These are phyloP conservation scores for Stephania cephalantha DNA, from an alignment of 164 flowering plant species.

Conservation along the genomic window DNA sequence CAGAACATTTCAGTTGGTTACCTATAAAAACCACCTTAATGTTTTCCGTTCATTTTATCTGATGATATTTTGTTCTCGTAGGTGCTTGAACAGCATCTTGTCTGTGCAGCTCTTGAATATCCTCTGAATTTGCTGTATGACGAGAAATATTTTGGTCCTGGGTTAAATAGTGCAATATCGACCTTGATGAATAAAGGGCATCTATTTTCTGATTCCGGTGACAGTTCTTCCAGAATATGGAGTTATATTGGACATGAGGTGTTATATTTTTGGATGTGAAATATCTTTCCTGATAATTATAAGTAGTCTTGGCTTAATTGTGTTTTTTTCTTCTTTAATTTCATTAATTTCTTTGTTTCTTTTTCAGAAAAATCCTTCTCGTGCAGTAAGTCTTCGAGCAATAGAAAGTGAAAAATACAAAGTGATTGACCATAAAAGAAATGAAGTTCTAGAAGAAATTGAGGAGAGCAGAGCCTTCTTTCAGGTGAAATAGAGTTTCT, in stretches of 20 bases:
- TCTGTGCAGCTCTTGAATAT: constrained; percentile 81
- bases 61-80: constrained; percentile 20
- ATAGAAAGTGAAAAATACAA: constrained; percentile 65
- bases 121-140: constrained; percentile 69
- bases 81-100: constrained; percentile 85
- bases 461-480: constrained; percentile 98
- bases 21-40: background rate
- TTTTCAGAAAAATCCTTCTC: constrained; percentile 67
- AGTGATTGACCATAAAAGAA: constrained; percentile 46
- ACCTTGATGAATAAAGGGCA: constrained; percentile 50
- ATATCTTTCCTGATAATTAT: background rate
- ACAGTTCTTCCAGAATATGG: constrained; percentile 54
- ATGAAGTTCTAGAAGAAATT: constrained; percentile 80
- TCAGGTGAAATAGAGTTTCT: constrained; percentile 44
- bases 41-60: background rate
- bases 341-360: background rate
- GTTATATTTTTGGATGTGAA: constrained; percentile 12
- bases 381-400: constrained; percentile 66
- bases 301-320: background rate
- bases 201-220: constrained; percentile 40
- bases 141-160: constrained; percentile 75
- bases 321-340: background rate
- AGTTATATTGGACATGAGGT: constrained; percentile 87
- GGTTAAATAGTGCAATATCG: constrained; percentile 37
- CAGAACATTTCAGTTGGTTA: background rate